These are phyloP conservation scores for Arachis hypogaea DNA, from an alignment of 306 rosid genomes.

Conservation along the genomic window DNA sequence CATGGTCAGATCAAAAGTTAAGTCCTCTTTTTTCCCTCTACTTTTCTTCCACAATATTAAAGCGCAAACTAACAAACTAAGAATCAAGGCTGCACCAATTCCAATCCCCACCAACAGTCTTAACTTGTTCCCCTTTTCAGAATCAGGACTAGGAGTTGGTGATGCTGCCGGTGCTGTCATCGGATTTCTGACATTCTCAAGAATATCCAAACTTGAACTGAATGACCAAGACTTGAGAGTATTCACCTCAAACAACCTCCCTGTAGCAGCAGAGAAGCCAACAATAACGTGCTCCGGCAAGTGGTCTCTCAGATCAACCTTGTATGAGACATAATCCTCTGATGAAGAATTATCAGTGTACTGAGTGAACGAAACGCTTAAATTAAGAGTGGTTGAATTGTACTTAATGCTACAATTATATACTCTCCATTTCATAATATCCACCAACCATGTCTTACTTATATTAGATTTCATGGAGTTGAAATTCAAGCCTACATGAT, in stretches of 20 bases:
- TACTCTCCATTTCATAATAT: slow-evolving; percentile 8
- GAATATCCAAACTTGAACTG: slow-evolving; percentile 28
- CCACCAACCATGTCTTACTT: slow-evolving; percentile 25
- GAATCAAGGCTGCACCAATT: slow-evolving; percentile 19
- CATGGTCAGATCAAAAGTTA: slow-evolving; percentile 32
- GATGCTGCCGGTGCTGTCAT: background rate
- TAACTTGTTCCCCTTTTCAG: background rate
- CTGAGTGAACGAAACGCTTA: slow-evolving; percentile 37
- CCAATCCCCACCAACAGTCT: slow-evolving; percentile 37
- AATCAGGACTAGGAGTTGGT: background rate
- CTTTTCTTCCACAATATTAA: slow-evolving; percentile 26
- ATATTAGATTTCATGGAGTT: slow-evolving; percentile 41
- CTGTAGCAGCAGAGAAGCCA: slow-evolving; percentile 53
- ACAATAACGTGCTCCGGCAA: slow-evolving; percentile 43
- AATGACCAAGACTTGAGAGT: slow-evolving; percentile 46
- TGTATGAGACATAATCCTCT: background rate
- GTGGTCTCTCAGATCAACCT: slow-evolving; percentile 40
- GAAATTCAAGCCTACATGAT: slow-evolving; percentile 54
- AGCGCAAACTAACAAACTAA: slow-evolving; percentile 9
- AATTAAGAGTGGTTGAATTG: slow-evolving; percentile 37
- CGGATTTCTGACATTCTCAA: background rate
- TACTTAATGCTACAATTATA: slow-evolving; percentile 47
- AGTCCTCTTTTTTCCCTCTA: slow-evolving; percentile 23
- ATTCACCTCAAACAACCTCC: slow-evolving; percentile 35
- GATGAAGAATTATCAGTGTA: background rate